Base-by-base conservation (phyloP, 371 early-diverging fungal species). In the Mucor velutinosus region DNA sequence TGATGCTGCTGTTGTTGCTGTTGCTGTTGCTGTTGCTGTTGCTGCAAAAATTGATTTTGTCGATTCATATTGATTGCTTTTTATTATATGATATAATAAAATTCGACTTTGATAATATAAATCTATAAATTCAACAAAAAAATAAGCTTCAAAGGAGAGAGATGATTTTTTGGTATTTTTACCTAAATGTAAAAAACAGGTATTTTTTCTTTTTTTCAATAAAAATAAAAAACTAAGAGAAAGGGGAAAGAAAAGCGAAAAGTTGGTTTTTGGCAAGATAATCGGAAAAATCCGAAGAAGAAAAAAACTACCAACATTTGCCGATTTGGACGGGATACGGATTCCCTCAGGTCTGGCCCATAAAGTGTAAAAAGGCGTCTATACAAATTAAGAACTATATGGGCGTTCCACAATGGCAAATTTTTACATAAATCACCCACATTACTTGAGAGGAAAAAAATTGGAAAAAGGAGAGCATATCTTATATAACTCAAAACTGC, bases 401-500 rank as follows among this genome's bases (percentile, higher is more conserved):
- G 64, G 43, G 64, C 64, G 64, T 64, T 64, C 39, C 64, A 64
- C 64, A 64, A 64, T 64, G 57, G 64, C 57, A 57, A 57, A 57
- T n/a, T 64, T 27, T 51, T 25, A 25, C 11, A 23, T 5, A 23
- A 23, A 51, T 51, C 51, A 51, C 25, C 23, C 51, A 25, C 43
- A 43, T 43, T 49, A 49, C 11, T 49, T 49, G 12, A 10, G 10
- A 45, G 7, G 21, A 51, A 51, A 51, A 25, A 51, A 23, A 25
- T 12, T 17, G 17, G 17, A n/a, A 1, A 43, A 43, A 43, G 43
- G 43, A 43, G 17, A 5, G n/a, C 17, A 43, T 1, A 43, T 5
- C 17, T 17, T 1, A 43, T n/a, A 43, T n/a, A 5, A 17, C n/a
- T 43, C 43, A n/a, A 17, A 17, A 6, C 43, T n/a, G 43, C n/a